Conservation (phyloP, 768 basidiomycete genomes). For the Boletus fagicola region DNA sequence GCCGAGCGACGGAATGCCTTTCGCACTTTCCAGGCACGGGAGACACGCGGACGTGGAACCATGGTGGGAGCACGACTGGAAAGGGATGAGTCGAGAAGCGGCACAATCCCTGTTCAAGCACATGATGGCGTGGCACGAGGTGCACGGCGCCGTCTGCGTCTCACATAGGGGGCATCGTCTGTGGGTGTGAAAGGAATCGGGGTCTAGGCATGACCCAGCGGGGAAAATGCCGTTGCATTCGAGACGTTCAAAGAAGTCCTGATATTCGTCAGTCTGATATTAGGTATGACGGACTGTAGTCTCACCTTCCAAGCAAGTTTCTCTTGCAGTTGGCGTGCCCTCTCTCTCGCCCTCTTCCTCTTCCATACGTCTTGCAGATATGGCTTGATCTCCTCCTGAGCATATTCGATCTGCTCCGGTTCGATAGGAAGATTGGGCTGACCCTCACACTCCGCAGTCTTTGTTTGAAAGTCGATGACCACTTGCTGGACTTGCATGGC, state of each 20-base stretch:
- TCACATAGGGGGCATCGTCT: constrained; percentile 17
- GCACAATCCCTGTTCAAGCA: constrained; percentile 19
- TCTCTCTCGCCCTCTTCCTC: constrained; percentile 3
- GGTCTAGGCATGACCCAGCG: neutral
- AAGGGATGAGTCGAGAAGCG: constrained; percentile 17
- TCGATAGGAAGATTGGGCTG: constrained; percentile 17
- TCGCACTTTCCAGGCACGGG: constrained; percentile 6
- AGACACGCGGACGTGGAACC: constrained; percentile 5
- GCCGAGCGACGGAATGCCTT: constrained; percentile 6
- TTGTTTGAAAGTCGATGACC: constrained; percentile 18
- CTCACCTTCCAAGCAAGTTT: constrained; percentile 16
- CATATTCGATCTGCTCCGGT: constrained; percentile 20
- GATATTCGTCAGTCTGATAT: neutral
- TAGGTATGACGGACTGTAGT: neutral
- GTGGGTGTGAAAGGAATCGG: neutral
- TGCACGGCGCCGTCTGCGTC: constrained; percentile 6
- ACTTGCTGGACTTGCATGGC: constrained; percentile 10
- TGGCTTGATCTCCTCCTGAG: constrained; percentile 11
- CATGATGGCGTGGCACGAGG: constrained; percentile 10
- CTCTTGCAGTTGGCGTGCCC: constrained; percentile 3
- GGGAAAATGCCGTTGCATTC: constrained; percentile 4
- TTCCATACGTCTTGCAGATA: constrained; percentile 14
- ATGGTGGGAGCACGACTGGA: constrained; percentile 19
- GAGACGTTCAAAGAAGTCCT: constrained; percentile 21
- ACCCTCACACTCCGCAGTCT: constrained; percentile 14